Conservation (phyloP, 1,284 basidiomycete genomes). For the Pholiota adiposa region DNA sequence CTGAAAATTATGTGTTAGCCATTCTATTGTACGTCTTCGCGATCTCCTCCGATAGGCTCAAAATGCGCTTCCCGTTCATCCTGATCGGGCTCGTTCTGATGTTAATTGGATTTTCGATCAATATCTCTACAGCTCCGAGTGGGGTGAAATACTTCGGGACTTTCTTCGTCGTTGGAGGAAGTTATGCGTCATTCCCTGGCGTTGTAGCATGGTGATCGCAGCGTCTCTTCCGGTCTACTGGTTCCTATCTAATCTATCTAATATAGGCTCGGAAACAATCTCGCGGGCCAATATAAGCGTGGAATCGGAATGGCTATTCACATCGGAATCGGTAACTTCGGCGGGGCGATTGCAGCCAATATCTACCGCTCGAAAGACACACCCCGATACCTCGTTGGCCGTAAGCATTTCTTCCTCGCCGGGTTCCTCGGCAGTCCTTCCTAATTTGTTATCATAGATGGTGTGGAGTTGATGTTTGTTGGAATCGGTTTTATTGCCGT, state of each 20-base stretch:
- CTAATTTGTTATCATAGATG: conserved; percentile 44
- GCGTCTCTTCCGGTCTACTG: not conserved
- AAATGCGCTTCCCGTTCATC: conserved; percentile 65
- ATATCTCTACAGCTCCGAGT: conserved; percentile 52
- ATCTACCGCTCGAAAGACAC: conserved; percentile 62
- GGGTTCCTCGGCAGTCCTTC: not conserved
- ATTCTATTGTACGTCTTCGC: conserved; percentile 56
- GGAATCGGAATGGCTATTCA: conserved; percentile 65
- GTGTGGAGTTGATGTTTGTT: conserved; percentile 69
- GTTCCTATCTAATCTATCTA: not conserved
- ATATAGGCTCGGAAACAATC: conserved; percentile 65
- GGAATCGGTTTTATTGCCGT: conserved; percentile 61
- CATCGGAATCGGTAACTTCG: conserved; percentile 65
- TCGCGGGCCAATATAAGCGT: conserved; percentile 65
- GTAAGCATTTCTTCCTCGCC: conserved; percentile 39
- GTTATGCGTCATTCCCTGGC: conserved; percentile 65
- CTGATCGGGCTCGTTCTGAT: conserved; percentile 54
- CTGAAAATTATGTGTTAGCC: conserved; percentile 31
- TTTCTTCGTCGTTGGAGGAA: conserved; percentile 63
- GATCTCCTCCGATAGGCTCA: conserved; percentile 60
- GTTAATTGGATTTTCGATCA: conserved; percentile 67
- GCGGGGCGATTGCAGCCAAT: conserved; percentile 59
- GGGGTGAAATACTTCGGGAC: conserved; percentile 72
- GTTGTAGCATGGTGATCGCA: conserved; percentile 61
- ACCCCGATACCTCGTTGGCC: conserved; percentile 64